phyloP scores from a whole-genome alignment of 768 basidiomycete genomes.

The Nevesoporus exiguus region DNA sequence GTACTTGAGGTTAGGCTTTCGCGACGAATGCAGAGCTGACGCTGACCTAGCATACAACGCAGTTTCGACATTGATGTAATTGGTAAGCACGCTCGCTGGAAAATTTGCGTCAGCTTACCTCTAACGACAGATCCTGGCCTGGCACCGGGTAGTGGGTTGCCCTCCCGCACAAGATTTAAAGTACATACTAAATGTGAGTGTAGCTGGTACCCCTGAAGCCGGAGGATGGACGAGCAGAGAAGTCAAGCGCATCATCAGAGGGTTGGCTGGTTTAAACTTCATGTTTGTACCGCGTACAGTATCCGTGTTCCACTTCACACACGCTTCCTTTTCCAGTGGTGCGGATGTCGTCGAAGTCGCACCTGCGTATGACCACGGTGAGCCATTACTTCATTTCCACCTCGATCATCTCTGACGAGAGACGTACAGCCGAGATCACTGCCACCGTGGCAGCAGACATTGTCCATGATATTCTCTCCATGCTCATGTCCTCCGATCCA shows the following conservation, averaged over 20 bases:
- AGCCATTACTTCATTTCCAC: neutral
- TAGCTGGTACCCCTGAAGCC: constrained; percentile 81
- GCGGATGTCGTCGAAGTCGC: constrained; percentile 27
- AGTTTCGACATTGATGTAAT: constrained; percentile 83
- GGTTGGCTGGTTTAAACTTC: constrained; percentile 74
- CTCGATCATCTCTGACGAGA: constrained; percentile 5
- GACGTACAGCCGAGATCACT: constrained; percentile 36
- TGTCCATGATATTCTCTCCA: constrained; percentile 43
- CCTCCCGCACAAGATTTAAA: neutral
- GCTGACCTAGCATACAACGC: neutral
- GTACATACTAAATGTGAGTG: neutral
- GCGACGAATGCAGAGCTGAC: neutral
- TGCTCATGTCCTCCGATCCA: constrained; percentile 32
- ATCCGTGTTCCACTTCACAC: neutral
- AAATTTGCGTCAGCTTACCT: neutral
- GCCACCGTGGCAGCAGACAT: constrained; percentile 43
- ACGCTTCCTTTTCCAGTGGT: constrained; percentile 8
- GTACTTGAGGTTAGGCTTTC: constrained; percentile 55
- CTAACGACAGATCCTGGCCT: constrained; percentile 59
- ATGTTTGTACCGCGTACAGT: constrained; percentile 43
- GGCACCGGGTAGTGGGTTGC: constrained; percentile 68
- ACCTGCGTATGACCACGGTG: constrained; percentile 28
- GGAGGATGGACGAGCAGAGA: constrained; percentile 86
- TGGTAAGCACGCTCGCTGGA: constrained; percentile 37
- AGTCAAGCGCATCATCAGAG: constrained; percentile 76